A percentile compares a stretch with the other conserved stretches of the same genome.
Conservation (phyloP, 2,329 filamentous ascomycete genomes). For the Chaetoscypha palmicola region DNA sequence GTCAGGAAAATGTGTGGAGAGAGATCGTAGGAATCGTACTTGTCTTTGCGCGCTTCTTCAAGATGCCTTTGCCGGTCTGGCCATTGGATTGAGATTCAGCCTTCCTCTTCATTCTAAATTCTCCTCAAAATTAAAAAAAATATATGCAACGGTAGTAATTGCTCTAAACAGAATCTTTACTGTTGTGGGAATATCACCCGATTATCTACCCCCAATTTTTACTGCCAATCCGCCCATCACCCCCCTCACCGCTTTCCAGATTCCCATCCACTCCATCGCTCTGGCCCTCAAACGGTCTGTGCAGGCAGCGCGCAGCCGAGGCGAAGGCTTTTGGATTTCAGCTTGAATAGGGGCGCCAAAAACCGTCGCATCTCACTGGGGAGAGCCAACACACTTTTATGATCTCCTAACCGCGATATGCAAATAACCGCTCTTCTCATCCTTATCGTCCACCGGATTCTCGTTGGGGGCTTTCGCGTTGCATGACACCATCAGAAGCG, state of each 20-base stretch:
- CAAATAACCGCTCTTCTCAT: conserved; percentile 19
- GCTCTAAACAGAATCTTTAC: conserved; percentile 11
- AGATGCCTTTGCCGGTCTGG: conserved; percentile 34
- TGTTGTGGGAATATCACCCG: conserved; percentile 5
- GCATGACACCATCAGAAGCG: conserved; percentile 6
- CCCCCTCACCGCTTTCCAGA: no score
- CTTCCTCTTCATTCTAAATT: conserved; percentile 55
- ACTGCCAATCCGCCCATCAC: neutral
- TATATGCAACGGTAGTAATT: no score
- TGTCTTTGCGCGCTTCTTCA: conserved; percentile 46
- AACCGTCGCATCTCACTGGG: conserved; percentile 3
- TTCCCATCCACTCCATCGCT: no score
- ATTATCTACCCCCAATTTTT: neutral
- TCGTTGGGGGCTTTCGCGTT: conserved; percentile 1
- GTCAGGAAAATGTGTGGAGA: conserved; percentile 15
- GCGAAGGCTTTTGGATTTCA: conserved; percentile 9
- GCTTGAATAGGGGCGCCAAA: conserved; percentile 13
- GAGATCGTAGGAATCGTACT: conserved; percentile 28
- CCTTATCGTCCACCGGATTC: conserved; percentile 5
- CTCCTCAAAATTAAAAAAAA: no score
- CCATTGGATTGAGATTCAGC: conserved; percentile 40
- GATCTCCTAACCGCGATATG: conserved; percentile 19
- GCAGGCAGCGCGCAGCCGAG: no score
- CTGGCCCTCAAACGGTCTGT: no score
- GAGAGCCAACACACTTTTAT: conserved; percentile 7